Evolutionary conservation across 2,329 filamentous ascomycete genomes (phyloP).

Genomic region (Botryotinia calthae): DNA sequence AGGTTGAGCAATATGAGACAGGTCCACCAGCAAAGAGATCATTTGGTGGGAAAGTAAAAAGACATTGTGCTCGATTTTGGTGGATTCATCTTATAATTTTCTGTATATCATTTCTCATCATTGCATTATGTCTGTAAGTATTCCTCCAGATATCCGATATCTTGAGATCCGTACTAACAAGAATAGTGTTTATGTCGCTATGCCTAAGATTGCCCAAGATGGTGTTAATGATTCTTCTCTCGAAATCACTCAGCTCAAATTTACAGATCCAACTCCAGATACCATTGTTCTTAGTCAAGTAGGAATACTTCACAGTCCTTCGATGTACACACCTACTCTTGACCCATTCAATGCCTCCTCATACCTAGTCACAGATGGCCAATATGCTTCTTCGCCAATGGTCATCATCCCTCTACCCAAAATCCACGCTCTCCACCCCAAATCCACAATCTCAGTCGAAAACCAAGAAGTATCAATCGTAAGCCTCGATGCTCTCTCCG

Average conservation of each 20-base stretch:
- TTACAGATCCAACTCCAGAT: conserved; percentile 49
- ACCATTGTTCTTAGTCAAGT: conserved; percentile 49
- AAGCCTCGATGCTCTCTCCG: conserved; percentile 31
- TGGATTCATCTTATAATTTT: conserved; percentile 53
- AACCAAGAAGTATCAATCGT: conserved; percentile 46
- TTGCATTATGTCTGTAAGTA: conserved; percentile 56
- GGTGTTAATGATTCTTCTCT: conserved; percentile 53
- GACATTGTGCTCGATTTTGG: conserved; percentile 47
- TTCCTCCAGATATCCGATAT: not conserved
- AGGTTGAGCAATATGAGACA: conserved; percentile 12
- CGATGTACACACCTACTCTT: conserved; percentile 52
- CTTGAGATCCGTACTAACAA: not conserved
- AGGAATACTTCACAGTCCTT: conserved; percentile 47
- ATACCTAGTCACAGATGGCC: conserved; percentile 44
- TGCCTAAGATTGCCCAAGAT: conserved; percentile 56
- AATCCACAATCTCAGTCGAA: conserved; percentile 45
- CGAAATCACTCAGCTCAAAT: conserved; percentile 48
- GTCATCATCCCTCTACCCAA: conserved; percentile 34
- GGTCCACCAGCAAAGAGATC: conserved; percentile 5
- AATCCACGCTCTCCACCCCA: conserved; percentile 35
- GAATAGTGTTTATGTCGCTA: conserved; percentile 54
- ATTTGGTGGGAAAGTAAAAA: conserved; percentile 32
- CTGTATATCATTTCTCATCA: conserved; percentile 49
- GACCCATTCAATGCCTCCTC: conserved; percentile 53
- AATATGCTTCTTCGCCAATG: conserved; percentile 31